Evolutionary conservation across 805 yeast genomes (phyloP), one percentile per base, ranked within the genome.

Genomic region (Saturnispora silvae): DNA sequence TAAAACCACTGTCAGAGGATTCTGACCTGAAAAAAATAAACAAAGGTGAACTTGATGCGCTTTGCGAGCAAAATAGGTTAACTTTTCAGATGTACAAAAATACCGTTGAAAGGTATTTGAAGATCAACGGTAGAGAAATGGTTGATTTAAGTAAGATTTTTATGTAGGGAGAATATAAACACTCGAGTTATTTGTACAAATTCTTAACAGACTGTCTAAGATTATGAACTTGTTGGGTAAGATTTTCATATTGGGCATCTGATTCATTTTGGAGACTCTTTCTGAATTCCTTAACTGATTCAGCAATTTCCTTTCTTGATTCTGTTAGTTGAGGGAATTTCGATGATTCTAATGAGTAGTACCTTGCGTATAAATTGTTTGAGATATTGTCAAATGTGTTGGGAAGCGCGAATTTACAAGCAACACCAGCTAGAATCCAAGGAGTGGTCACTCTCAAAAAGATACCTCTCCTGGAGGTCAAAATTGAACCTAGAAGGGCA

Each of bases 131-230:
- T 4, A 77, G 96, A 47, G 68, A 96, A 34, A 86, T 76, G 57
- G 96, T 87, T 35, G 82, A 84, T 53, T 77, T 89, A 82, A 76
- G 77, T 7, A 62, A 72, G 17, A 77, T 87, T n/a, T 87, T 87
- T 57, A 53, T 56, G 17, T 20, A 11, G 10, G 7, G n/a, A 15
- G 7, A 11, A 23, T 11, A 11, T 8, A 8, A 11, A 23, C 10
- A 11, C 11, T 8, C 11, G 25, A 23, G n/a, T n/a, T n/a, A n/a
- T n/a, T n/a, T n/a, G n/a, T n/a, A n/a, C n/a, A n/a, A n/a, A n/a
- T n/a, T n/a, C n/a, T n/a, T n/a, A n/a, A n/a, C n/a, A n/a, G n/a
- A n/a, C n/a, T n/a, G n/a, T n/a, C n/a, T n/a, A n/a, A n/a, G n/a
- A n/a, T n/a, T n/a, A n/a, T n/a, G n/a, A n/a, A n/a, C n/a, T n/a